These are phyloP conservation scores for Beta corolliflora DNA, from an alignment of 179 eudicot species.

Conservation along the genomic window DNA sequence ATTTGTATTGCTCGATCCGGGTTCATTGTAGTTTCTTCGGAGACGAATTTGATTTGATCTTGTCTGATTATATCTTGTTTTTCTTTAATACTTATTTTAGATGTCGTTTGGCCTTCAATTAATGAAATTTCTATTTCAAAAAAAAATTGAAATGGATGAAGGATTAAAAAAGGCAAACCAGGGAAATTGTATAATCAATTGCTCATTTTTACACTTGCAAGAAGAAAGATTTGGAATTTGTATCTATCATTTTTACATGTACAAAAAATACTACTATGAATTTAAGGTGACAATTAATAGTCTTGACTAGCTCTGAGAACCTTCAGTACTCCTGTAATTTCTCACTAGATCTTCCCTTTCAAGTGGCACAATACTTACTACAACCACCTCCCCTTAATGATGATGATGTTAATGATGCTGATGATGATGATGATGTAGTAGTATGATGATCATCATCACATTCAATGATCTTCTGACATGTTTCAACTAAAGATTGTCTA, in stretches of 20 bases:
- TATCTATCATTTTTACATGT: constrained; percentile 5
- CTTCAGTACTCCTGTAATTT: constrained; percentile 22
- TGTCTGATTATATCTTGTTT: no score
- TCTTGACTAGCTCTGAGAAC: constrained; percentile 15
- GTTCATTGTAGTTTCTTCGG: no score
- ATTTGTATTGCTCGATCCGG: no score
- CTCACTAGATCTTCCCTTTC: constrained; percentile 38
- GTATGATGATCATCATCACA: constrained; percentile 27
- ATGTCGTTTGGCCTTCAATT: no score
- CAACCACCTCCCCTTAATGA: constrained; percentile 15
- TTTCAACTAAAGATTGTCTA: constrained; percentile 40
- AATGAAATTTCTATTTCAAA: no score
- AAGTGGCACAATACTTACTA: constrained; percentile 32
- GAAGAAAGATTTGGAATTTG: not conserved
- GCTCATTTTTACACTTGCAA: constrained; percentile 12
- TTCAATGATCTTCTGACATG: constrained; percentile 39
- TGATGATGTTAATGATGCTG: not conserved
- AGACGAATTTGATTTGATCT: no score
- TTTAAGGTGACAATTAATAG: no score
- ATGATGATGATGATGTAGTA: not conserved
- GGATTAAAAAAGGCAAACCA: not conserved
- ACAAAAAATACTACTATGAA: no score
- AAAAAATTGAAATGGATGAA: no score
- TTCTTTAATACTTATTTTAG: no score
- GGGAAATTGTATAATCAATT: not conserved